Base-by-base conservation (phyloP, 163 green algal genomes). In the Scenedesmus sp. region DNA sequence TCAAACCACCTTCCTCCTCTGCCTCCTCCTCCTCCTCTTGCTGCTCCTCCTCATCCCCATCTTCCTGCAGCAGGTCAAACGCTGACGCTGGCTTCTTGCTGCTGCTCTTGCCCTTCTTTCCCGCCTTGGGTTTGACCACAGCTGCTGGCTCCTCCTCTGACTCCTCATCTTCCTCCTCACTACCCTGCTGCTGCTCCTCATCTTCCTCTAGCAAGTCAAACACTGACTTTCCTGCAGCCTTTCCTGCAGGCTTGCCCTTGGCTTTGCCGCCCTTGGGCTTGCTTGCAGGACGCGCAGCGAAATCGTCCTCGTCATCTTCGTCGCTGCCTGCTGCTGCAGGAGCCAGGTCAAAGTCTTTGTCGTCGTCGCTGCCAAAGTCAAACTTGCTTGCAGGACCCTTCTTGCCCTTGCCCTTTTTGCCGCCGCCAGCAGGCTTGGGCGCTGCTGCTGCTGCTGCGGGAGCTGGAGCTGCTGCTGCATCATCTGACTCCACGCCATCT, bases 191-290 rank as follows among this genome's bases (percentile, higher is more conserved):
- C 76, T 92, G 84, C 57, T 89, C 77, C 34, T 88, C 73, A 54
- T 95, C 92, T 26, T 96, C 94, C 4, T 96, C 92, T 26, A 97
- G 88, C 64, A 96, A 56, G 20, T 93, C 95, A 94, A 97, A 97
- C 3, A 93, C 93, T 20, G 92, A 93, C 20, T 87, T 90, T 26
- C 82, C 90, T 46, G 84, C 54, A 62, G 90, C 93, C 26, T 52
- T 74, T 3, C 23, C 54, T 2, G 18, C 46, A 23, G 52, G 13
- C 20, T 89, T 90, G 12, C 66, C 62, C 89, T 94, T 94, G 74
- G n/a, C 86, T 76, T 94, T 94, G 13, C 59, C 57, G 13, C 73
- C n/a, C 56, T 91, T 93, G 79, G 95, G 94, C 62, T 93, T 94
- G 54, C 86, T 87, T n/a, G 82, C 46, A 52, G 57, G 55, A 2